These are phyloP conservation scores for Solanum rostratum DNA, from an alignment of 257 asterid species.

Conservation along the genomic window DNA sequence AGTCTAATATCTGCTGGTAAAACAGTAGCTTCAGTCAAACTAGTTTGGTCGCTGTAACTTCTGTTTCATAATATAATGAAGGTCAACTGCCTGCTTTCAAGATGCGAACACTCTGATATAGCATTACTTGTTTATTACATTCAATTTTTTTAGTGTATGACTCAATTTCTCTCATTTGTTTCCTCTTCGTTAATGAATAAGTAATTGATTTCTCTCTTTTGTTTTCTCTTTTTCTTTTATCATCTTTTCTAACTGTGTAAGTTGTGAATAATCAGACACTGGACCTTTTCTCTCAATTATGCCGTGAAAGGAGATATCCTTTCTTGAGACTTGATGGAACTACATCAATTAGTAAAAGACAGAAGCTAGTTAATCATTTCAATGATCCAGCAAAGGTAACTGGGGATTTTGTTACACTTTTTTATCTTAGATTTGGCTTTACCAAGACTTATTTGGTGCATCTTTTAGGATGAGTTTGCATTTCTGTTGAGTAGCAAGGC, in stretches of 20 bases:
- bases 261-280: slow-evolving; percentile 43
- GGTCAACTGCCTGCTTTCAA: background rate
- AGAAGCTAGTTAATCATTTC: slow-evolving; percentile 78
- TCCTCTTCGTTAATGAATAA: background rate
- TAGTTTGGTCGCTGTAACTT: background rate
- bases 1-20: background rate
- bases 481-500: slow-evolving; percentile 99
- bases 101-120: background rate
- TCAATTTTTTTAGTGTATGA: background rate
- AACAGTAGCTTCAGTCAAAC: background rate
- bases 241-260: slow-evolving; percentile 7
- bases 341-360: slow-evolving; percentile 91
- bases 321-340: slow-evolving; percentile 90
- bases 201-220: background rate
- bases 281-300: slow-evolving; percentile 91
- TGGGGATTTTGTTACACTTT: background rate
- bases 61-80: background rate
- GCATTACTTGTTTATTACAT: background rate
- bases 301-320: slow-evolving; percentile 98
- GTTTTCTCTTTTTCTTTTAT: background rate
- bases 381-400: slow-evolving; percentile 79
- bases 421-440: slow-evolving; percentile 3
- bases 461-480: slow-evolving; percentile 82
- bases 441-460: background rate
- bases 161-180: background rate